Evolutionary conservation across 1,284 basidiomycete genomes (phyloP).

Genomic region (Ganoderma leucocontextum): DNA sequence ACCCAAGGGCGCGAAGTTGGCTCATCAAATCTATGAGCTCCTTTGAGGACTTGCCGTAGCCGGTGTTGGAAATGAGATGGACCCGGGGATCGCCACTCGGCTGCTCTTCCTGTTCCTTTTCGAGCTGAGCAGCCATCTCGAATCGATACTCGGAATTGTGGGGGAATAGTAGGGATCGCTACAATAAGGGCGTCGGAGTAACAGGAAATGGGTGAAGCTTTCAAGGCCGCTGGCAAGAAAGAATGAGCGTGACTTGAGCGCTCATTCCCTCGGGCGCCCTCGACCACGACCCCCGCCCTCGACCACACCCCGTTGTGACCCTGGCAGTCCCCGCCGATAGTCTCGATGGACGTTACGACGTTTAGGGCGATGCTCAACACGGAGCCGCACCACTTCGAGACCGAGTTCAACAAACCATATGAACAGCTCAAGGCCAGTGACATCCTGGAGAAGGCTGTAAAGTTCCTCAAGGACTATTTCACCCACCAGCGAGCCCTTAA

Average conservation of each 20-base stretch:
- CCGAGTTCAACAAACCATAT: not conserved
- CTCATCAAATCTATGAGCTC: slow-evolving; percentile 56
- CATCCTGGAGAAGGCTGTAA: not conserved
- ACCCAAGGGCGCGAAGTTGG: slow-evolving; percentile 55
- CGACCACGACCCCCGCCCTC: too few species aligned
- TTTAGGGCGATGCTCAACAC: too few species aligned
- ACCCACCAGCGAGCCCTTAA: accelerated
- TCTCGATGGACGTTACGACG: too few species aligned
- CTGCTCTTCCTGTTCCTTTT: not conserved
- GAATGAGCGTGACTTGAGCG: too few species aligned
- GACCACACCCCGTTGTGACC: too few species aligned
- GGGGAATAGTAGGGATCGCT: not conserved
- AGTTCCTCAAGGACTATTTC: not conserved
- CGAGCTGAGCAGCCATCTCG: not conserved
- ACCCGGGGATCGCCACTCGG: not conserved
- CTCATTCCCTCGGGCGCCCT: too few species aligned
- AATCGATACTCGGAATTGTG: not conserved
- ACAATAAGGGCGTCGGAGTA: too few species aligned
- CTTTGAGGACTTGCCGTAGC: slow-evolving; percentile 54
- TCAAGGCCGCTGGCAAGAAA: too few species aligned
- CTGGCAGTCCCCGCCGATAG: too few species aligned
- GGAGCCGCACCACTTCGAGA: too few species aligned
- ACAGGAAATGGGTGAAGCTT: too few species aligned
- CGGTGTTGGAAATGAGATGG: slow-evolving; percentile 26
- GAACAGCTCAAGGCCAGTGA: not conserved